Base-by-base conservation (phyloP, 176 grass and related monocot species). In the Aegilops tauschii region DNA sequence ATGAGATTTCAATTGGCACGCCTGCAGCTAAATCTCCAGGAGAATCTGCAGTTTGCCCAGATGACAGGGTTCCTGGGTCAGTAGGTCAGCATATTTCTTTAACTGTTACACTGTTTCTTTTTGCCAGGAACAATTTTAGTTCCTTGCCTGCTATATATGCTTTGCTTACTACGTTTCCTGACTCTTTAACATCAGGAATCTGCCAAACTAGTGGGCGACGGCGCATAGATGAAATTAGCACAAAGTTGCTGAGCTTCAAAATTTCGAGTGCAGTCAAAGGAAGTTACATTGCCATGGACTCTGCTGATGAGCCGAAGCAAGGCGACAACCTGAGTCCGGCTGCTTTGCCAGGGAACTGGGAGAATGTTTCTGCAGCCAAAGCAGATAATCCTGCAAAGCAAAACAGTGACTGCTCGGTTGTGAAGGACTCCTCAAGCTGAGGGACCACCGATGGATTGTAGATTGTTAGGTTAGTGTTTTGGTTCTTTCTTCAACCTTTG, bases 211-310 rank as follows among this genome's bases (percentile, higher is more conserved):
- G 73, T 49, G 18, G 78, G 39, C 36, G 5, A 67, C 45, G 69
- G 10, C 80, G 71, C 35, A 73, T 80, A 32, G 61, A 58, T 0
- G 73, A 89, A 75, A 79, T 84, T 20, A 71, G 76, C n/a, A 82
- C n/a, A 12, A 87, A 87, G 77, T 29, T 78, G 20, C 77, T 32
- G 44, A 64, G 65, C 40, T 92, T 78, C 69, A 82, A 74, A 66
- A 83, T 87, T 81, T 90, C 80, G 21, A 87, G 84, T 32, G 5
- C 69, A 11, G 72, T 68, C 4, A 92, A 89, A 87, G 28, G 76
- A 54, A 87, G 76, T 18, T 69, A 78, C 67, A 34, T 75, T n/a
- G 84, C 40, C 58, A 74, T n/a, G 37, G 35, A 40, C 0, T 73
- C 30, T 17, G 21, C 56, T 16, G 37, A 23, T 16, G 37, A 23